These are phyloP conservation scores for Blumeria hordei DNA, from an alignment of 2,329 filamentous ascomycete species.

Conservation along the genomic window DNA sequence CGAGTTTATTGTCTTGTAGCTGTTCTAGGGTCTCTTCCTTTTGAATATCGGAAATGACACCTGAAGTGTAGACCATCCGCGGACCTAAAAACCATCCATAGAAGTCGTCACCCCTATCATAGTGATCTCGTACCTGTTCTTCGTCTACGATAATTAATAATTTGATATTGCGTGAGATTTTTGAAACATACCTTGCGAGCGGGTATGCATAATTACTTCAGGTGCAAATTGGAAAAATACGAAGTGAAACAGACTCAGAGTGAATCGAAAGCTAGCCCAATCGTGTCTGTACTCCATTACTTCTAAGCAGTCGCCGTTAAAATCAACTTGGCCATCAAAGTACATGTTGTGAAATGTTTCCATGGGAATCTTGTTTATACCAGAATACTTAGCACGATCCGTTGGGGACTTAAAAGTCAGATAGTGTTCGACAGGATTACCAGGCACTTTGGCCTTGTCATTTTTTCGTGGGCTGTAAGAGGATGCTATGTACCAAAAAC, in stretches of 20 bases:
- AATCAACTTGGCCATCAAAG: slow-evolving; percentile 81
- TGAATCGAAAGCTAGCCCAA: slow-evolving; percentile 90
- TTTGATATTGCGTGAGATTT: background rate
- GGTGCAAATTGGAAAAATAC: slow-evolving; percentile 73
- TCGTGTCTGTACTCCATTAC: slow-evolving; percentile 85
- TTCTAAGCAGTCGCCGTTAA: slow-evolving; percentile 83
- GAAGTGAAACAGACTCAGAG: slow-evolving; percentile 60
- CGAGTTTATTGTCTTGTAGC: slow-evolving; percentile 93
- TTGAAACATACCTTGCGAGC: slow-evolving; percentile 44
- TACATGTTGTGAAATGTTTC: slow-evolving; percentile 97
- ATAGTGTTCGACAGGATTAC: slow-evolving; percentile 76
- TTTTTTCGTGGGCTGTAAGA: slow-evolving; percentile 69
- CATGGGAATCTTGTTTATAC: slow-evolving; percentile 62
- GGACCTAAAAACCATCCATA: slow-evolving; percentile 97
- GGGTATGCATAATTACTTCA: slow-evolving; percentile 78
- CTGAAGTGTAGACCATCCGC: slow-evolving; percentile 96
- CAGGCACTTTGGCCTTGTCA: slow-evolving; percentile 72
- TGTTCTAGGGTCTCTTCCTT: slow-evolving; percentile 80
- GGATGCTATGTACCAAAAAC: slow-evolving; percentile 63
- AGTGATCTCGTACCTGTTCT: slow-evolving; percentile 93
- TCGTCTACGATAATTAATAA: slow-evolving; percentile 34
- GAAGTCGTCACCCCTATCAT: slow-evolving; percentile 94
- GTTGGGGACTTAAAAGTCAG: slow-evolving; percentile 48
- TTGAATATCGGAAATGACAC: slow-evolving; percentile 71
- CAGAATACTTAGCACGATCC: slow-evolving; percentile 42